These are phyloP conservation scores for Salvia rosmarinus DNA, from an alignment of 257 asterid genomes.

Conservation along the genomic window DNA sequence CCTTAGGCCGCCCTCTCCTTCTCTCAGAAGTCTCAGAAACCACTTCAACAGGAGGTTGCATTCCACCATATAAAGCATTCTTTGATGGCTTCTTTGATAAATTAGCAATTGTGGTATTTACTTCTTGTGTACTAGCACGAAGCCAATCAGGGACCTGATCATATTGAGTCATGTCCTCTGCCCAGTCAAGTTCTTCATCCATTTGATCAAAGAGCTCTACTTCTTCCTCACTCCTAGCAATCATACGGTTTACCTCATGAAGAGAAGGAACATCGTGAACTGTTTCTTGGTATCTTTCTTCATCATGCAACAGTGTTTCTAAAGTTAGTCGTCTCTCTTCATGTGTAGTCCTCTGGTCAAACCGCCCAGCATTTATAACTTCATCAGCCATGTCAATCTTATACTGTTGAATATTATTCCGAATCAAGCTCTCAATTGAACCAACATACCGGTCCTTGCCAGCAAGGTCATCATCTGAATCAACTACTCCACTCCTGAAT, in stretches of 20 bases:
- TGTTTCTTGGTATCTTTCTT: slow-evolving; percentile 96
- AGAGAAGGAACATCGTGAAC: slow-evolving; percentile 96
- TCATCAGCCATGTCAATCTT: slow-evolving; percentile 99
- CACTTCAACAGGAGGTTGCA: slow-evolving; percentile 51
- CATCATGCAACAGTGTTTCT: slow-evolving; percentile 94
- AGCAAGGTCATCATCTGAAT: slow-evolving; percentile 94
- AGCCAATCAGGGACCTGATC: slow-evolving; percentile 96
- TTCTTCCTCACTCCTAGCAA: slow-evolving; percentile 95
- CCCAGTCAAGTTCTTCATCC: slow-evolving; percentile 98
- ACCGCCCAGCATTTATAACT: slow-evolving; percentile 98
- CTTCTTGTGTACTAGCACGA: slow-evolving; percentile 83
- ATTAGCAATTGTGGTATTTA: slow-evolving; percentile 65
- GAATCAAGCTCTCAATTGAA: slow-evolving; percentile 92
- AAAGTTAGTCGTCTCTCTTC: slow-evolving; percentile 96
- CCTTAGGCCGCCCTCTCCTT: slow-evolving; percentile 87
- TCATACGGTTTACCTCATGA: slow-evolving; percentile 97
- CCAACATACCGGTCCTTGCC: slow-evolving; percentile 97
- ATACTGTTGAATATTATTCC: slow-evolving; percentile 96
- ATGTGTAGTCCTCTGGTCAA: slow-evolving; percentile 98
- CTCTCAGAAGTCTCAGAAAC: slow-evolving; percentile 66
- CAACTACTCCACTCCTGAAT: slow-evolving; percentile 64
- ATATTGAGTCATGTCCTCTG: slow-evolving; percentile 85
- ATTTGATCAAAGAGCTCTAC: slow-evolving; percentile 95
- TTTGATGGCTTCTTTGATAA: slow-evolving; percentile 83
- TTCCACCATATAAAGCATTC: slow-evolving; percentile 57